Conservation (phyloP, 345 rosid genomes). For the Populus euphratica region DNA sequence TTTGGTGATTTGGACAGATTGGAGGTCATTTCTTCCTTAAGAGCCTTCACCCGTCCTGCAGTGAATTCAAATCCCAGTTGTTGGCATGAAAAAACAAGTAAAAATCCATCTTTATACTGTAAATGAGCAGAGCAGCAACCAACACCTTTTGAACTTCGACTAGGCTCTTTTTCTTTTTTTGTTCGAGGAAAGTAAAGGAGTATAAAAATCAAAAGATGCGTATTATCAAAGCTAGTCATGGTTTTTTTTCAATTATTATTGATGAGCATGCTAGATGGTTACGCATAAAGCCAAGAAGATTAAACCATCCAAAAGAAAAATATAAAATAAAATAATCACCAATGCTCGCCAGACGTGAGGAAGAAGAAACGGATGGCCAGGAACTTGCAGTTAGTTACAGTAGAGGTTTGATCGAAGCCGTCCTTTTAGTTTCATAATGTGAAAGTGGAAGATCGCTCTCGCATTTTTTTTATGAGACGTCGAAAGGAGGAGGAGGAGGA, state of each 20-base stretch:
- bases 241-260: no score
- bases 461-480: neutral
- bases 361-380: slow-evolving; percentile 5
- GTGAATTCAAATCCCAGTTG: no score
- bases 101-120: no score
- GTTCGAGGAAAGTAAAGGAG: no score
- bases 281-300: neutral
- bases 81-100: no score
- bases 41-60: no score
- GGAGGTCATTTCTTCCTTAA: no score
- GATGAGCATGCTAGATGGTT: no score
- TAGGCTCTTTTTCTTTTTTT: no score
- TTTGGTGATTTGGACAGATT: no score
- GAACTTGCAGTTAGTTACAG: slow-evolving; percentile 1
- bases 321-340: neutral
- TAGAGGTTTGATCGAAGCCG: slow-evolving; percentile 21
- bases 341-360: slow-evolving; percentile 16
- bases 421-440: slow-evolving; percentile 5
- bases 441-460: neutral
- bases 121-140: no score
- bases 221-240: neutral
- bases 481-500: neutral
- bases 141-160: no score
- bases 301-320: neutral
- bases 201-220: neutral